Conservation (phyloP, 2,329 filamentous ascomycete species). For the Aspergillus piperis region DNA sequence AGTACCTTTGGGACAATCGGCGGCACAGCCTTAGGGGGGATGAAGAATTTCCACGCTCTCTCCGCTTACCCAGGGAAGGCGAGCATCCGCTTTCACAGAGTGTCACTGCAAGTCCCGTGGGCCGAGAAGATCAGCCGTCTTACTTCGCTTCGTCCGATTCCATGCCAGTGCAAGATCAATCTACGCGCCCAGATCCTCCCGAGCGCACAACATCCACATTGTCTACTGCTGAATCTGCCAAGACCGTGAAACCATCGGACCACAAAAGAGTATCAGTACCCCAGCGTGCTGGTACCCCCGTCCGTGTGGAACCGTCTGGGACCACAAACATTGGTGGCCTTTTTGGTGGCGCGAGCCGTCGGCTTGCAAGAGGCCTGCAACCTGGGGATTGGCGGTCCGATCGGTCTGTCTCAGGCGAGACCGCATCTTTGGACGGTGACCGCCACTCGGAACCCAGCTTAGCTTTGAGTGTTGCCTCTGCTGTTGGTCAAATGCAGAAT, state of each 20-base stretch:
- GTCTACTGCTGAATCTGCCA: conserved; percentile 50
- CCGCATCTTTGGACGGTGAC: conserved; percentile 37
- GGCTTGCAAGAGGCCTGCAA: conserved; percentile 37
- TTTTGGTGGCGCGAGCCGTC: conserved; percentile 43
- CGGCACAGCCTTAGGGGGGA: conserved; percentile 59
- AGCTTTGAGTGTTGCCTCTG: conserved; percentile 47
- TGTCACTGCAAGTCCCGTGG: conserved; percentile 68
- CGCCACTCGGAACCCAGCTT: conserved; percentile 45
- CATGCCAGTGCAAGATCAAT: conserved; percentile 24
- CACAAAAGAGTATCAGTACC: conserved; percentile 26
- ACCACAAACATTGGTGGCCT: conserved; percentile 41
- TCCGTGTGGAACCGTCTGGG: conserved; percentile 33
- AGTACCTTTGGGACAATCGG: conserved; percentile 52
- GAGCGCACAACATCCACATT: conserved; percentile 45
- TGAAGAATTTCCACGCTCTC: conserved; percentile 55
- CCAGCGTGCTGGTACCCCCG: conserved; percentile 29
- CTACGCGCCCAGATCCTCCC: conserved; percentile 41
- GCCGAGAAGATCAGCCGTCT: conserved; percentile 32
- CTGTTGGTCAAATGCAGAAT: conserved; percentile 45
- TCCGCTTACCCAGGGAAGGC: conserved; percentile 53
- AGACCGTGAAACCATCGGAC: conserved; percentile 44
- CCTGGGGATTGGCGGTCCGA: conserved; percentile 42
- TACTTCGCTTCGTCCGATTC: conserved; percentile 38
- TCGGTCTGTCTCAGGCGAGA: conserved; percentile 37
- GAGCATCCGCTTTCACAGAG: conserved; percentile 78